Conservation (phyloP, 108 stramenopile species). For the Pseudonitzschia multistriata region DNA sequence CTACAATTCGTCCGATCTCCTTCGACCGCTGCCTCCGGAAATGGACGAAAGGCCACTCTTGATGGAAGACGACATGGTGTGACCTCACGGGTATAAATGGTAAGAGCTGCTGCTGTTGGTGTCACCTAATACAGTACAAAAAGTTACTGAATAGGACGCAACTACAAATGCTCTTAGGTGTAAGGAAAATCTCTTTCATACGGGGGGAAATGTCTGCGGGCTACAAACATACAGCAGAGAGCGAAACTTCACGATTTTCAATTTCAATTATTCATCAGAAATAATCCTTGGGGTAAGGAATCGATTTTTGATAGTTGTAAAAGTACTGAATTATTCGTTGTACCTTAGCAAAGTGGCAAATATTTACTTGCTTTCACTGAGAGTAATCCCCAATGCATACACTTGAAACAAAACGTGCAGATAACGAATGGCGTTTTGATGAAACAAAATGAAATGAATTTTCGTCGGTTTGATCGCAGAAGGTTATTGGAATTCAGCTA, state of each 20-base stretch:
- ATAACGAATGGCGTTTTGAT: background rate
- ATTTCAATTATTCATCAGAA: background rate
- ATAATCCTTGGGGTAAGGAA: background rate
- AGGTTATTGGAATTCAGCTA: background rate
- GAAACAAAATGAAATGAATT: background rate
- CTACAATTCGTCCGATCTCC: conserved; percentile 9
- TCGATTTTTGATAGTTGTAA: background rate
- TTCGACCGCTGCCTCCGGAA: background rate
- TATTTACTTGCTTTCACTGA: background rate
- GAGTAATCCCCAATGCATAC: background rate
- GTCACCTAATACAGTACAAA: no score
- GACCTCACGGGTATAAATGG: background rate
- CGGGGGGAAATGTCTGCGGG: no score
- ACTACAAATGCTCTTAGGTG: background rate
- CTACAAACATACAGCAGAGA: background rate
- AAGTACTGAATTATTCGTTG: no score
- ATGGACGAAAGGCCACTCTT: background rate
- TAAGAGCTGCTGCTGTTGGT: background rate
- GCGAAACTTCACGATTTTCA: background rate
- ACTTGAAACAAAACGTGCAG: background rate
- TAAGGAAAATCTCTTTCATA: background rate
- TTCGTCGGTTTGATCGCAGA: background rate
- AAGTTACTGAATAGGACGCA: background rate
- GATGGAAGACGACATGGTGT: conserved; percentile 4
- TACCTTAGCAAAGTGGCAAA: background rate